A percentile compares a stretch with the other conserved stretches of the same genome.
These are phyloP conservation scores for Citrullus mucosospermus DNA, from an alignment of 306 rosid species.

Conservation along the genomic window DNA sequence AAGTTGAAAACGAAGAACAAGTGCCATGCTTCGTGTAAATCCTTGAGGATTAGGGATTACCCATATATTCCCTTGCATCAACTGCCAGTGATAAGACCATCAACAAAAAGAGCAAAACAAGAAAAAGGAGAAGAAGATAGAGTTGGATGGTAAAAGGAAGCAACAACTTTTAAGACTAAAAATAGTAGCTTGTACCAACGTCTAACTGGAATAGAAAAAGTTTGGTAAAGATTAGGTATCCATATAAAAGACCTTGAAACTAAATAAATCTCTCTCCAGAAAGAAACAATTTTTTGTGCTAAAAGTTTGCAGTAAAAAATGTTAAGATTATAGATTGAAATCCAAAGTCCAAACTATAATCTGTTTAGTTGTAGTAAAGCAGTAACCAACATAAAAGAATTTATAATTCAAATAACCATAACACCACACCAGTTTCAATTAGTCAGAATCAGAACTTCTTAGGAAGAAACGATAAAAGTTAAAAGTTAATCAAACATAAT, in stretches of 20 bases:
- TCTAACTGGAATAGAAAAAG: background rate
- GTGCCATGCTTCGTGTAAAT: conserved; percentile 75
- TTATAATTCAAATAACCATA: background rate
- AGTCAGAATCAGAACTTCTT: background rate
- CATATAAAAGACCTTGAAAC: background rate
- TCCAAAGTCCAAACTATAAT: background rate
- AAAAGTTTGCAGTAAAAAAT: background rate
- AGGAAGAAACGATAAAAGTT: background rate
- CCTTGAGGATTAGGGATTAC: conserved; percentile 63
- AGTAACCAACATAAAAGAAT: background rate
- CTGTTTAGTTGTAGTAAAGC: background rate
- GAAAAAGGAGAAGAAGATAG: background rate
- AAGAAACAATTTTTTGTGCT: background rate
- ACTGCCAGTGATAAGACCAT: conserved; percentile 31
- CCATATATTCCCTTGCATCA: conserved; percentile 98
- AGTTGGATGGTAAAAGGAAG: background rate
- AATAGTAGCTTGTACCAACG: background rate
- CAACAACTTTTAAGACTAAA: background rate
- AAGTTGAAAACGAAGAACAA: conserved; percentile 70
- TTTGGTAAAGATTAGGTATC: background rate
- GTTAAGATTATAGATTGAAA: background rate
- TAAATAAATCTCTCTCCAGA: background rate
- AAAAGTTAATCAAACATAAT: background rate
- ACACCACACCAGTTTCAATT: background rate
- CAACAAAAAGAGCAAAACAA: background rate